Evolutionary conservation across 306 rosid genomes (phyloP).

Genomic region (Bauhinia variegata): DNA sequence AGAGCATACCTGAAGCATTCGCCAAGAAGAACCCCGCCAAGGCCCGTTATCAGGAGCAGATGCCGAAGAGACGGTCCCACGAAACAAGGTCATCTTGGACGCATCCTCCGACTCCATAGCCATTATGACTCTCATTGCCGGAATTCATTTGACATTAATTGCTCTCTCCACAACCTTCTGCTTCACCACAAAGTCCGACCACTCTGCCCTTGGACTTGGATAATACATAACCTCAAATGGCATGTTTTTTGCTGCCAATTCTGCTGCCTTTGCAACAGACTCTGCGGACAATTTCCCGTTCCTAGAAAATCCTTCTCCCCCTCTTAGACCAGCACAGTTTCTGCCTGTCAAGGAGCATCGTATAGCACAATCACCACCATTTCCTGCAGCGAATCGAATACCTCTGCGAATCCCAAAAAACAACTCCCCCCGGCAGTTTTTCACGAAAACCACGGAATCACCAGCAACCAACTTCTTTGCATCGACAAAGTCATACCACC

Average conservation of each 20-base stretch:
- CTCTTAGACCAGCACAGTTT: neutral
- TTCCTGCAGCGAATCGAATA: constrained; percentile 10
- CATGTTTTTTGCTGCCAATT: constrained; percentile 54
- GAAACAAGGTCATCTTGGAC: constrained; percentile 63
- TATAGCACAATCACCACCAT: constrained; percentile 13
- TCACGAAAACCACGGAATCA: constrained; percentile 70
- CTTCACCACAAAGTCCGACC: constrained; percentile 70
- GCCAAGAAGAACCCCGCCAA: constrained; percentile 71
- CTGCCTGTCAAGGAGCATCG: constrained; percentile 37
- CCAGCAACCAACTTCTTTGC: constrained; percentile 71
- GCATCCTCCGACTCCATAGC: constrained; percentile 65
- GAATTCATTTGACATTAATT: constrained; percentile 44
- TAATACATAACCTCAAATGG: constrained; percentile 72
- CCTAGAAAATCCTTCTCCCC: constrained; percentile 42
- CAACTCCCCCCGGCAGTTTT: constrained; percentile 41
- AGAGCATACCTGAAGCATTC: neutral
- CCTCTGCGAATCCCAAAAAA: constrained; percentile 70
- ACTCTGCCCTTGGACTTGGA: constrained; percentile 64
- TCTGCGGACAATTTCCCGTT: constrained; percentile 43
- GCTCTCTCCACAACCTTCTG: constrained; percentile 60
- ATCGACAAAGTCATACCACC: constrained; percentile 83
- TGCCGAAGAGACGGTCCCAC: constrained; percentile 53
- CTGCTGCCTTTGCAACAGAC: constrained; percentile 55
- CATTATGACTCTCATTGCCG: constrained; percentile 68
- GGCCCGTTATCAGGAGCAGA: constrained; percentile 30